Percentiles rank a stretch among this genome's conserved stretches.
Evolutionary conservation across 495 filamentous ascomycete genomes (phyloP).

Genomic region (Cetradonia linearis): DNA sequence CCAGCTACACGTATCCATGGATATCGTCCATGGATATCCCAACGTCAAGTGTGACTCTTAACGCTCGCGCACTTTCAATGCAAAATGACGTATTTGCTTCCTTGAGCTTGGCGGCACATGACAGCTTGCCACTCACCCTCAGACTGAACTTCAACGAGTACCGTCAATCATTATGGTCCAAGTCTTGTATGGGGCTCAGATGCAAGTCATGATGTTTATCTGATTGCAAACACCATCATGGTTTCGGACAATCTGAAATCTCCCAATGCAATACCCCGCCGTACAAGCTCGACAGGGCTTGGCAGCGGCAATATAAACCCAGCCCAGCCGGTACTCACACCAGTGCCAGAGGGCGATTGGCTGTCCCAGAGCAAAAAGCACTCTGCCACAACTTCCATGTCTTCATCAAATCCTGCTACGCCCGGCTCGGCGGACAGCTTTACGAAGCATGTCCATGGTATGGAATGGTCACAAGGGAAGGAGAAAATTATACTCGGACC

Average conservation of each 20-base stretch:
- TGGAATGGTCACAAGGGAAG: slow-evolving; percentile 58
- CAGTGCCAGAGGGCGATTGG: slow-evolving; percentile 50
- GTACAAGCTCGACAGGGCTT: slow-evolving; percentile 56
- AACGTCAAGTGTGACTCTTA: neutral
- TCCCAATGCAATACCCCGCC: slow-evolving; percentile 60
- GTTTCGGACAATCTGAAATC: slow-evolving; percentile 29
- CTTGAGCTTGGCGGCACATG: neutral
- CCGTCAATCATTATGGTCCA: neutral
- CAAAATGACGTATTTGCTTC: neutral
- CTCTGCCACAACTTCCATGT: slow-evolving; percentile 1
- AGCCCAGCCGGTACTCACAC: slow-evolving; percentile 42
- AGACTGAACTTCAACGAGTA: neutral
- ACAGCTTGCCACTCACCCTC: neutral
- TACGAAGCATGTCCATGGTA: slow-evolving; percentile 42
- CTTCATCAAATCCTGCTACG: slow-evolving; percentile 19
- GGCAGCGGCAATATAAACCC: slow-evolving; percentile 20
- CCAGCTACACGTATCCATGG: neutral
- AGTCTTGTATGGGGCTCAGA: neutral
- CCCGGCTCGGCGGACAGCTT: slow-evolving; percentile 39
- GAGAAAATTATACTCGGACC: slow-evolving; percentile 74
- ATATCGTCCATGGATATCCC: neutral
- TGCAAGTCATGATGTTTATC: neutral
- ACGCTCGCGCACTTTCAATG: neutral
- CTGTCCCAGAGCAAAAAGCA: slow-evolving; percentile 26
- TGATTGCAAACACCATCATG: neutral